Conservation (phyloP, 2,329 filamentous ascomycete genomes). For the Phaeosphaeriaceae sp. region DNA sequence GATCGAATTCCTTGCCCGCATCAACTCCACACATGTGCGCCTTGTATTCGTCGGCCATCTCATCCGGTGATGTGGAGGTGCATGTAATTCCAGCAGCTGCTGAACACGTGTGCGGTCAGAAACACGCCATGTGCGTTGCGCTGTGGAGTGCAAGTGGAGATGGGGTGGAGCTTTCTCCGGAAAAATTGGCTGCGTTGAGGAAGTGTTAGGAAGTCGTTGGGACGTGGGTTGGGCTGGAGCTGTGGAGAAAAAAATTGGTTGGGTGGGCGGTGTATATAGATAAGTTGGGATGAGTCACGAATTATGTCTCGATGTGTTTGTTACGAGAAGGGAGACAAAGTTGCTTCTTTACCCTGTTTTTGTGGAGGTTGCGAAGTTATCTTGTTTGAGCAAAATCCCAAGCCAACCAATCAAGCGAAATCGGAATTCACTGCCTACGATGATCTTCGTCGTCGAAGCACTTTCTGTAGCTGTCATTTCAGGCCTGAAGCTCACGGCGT, state of each 20-base stretch:
- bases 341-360: background rate
- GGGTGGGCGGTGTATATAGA: background rate
- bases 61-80: background rate
- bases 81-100: background rate
- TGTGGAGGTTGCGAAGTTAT: background rate
- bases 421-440: too few relatives aligned
- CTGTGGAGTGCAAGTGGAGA: background rate
- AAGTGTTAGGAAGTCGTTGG: background rate
- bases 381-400: background rate
- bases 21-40: too few relatives aligned
- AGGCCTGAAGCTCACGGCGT: slow-evolving; percentile 39
- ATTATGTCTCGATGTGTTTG: too few relatives aligned
- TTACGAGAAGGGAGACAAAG: background rate
- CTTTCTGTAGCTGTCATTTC: slow-evolving; percentile 32
- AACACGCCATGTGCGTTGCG: background rate
- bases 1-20: background rate
- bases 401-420: background rate
- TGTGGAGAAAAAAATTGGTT: background rate
- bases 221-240: background rate
- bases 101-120: background rate
- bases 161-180: background rate
- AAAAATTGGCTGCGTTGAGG: background rate
- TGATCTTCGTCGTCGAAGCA: slow-evolving; percentile 33
- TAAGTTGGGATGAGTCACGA: too few relatives aligned
- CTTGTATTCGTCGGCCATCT: background rate